These are phyloP conservation scores for Ceriops decandra DNA, from an alignment of 345 rosid genomes.

Conservation along the genomic window DNA sequence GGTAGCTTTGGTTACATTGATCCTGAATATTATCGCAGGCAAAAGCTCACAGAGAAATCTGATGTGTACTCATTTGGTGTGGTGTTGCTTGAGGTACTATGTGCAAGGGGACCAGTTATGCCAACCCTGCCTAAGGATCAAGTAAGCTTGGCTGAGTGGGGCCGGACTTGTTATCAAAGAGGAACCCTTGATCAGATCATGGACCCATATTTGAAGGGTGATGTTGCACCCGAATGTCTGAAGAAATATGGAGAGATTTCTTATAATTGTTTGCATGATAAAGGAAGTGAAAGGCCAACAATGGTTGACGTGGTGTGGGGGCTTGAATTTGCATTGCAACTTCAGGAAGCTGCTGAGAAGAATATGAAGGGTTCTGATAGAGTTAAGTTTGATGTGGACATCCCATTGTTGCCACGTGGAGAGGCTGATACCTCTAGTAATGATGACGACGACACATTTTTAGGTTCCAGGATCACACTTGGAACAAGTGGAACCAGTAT, in stretches of 20 bases:
- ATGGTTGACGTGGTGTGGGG: conserved; percentile 26
- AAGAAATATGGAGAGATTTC: conserved; percentile 41
- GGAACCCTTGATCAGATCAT: conserved; percentile 36
- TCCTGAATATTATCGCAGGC: conserved; percentile 50
- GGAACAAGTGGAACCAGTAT: conserved; percentile 17
- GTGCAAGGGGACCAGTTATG: conserved; percentile 34
- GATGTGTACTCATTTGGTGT: conserved; percentile 71
- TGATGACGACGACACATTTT: conserved; percentile 16
- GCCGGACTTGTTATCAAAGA: conserved; percentile 16
- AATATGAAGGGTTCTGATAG: neutral
- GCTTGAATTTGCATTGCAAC: conserved; percentile 25
- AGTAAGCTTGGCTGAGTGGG: conserved; percentile 39
- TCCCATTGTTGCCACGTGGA: neutral
- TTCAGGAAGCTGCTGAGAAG: conserved; percentile 19
- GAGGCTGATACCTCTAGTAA: neutral
- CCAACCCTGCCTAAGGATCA: conserved; percentile 12
- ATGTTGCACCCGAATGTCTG: conserved; percentile 32
- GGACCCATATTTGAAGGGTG: conserved; percentile 32
- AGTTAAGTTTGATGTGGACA: neutral
- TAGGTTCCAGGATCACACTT: conserved; percentile 12
- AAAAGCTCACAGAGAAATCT: conserved; percentile 50
- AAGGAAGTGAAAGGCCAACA: conserved; percentile 18
- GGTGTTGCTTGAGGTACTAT: conserved; percentile 49
- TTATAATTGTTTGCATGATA: conserved; percentile 29
- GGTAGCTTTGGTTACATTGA: conserved; percentile 55